phyloP scores from a whole-genome alignment of 2,329 filamentous ascomycete species.

The Neopestalotiopsis sp. region DNA sequence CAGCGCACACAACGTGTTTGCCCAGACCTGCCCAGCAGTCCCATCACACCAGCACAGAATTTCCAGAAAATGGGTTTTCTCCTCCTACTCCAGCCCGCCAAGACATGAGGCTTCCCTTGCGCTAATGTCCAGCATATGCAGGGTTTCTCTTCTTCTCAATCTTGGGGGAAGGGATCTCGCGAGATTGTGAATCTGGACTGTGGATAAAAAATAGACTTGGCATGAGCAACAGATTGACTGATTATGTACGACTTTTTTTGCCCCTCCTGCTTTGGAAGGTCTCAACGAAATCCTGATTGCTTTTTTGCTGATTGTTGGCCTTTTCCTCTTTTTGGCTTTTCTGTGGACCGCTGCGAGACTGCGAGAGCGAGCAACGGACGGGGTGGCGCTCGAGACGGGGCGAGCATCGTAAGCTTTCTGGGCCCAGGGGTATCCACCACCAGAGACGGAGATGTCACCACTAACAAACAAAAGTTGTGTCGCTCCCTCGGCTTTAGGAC shows the following conservation, averaged over 20 bases:
- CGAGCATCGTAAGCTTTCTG: not conserved
- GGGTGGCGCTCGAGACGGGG: not conserved
- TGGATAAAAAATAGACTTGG: not conserved
- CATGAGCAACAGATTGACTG: not conserved
- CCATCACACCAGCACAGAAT: not conserved
- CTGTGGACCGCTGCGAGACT: not conserved
- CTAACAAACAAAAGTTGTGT: not conserved
- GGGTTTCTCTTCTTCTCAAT: not conserved
- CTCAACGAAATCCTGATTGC: constrained; percentile 1
- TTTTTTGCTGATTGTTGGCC: not conserved
- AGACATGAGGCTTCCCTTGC: not conserved
- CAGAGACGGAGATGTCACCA: not conserved
- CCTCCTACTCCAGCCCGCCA: not conserved
- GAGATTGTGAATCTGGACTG: not conserved
- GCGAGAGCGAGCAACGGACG: not conserved
- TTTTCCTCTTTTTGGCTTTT: not conserved
- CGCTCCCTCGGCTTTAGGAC: not conserved
- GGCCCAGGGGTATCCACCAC: not conserved
- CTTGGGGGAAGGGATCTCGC: not conserved
- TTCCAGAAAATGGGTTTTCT: not conserved
- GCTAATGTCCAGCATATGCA: not conserved
- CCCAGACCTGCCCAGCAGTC: not conserved
- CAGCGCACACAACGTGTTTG: not conserved
- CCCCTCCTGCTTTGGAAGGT: not conserved
- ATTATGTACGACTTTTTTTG: not conserved